Percentiles rank a stretch among this genome's conserved stretches.
These are phyloP conservation scores for Macrophomina phaseolina DNA, from an alignment of 2,329 filamentous ascomycete species.

Conservation along the genomic window DNA sequence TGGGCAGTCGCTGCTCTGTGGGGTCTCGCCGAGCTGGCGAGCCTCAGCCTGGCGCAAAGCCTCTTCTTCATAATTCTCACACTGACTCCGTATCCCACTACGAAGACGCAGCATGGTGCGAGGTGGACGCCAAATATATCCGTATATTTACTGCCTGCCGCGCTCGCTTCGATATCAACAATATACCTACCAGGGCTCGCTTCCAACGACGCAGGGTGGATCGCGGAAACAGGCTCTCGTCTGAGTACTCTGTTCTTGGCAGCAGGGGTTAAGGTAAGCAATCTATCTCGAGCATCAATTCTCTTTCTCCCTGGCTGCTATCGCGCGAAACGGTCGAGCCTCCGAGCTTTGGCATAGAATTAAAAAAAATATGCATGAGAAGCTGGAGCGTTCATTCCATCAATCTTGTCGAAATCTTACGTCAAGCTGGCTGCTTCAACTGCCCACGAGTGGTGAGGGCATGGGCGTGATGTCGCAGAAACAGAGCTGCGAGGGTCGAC, in stretches of 20 bases:
- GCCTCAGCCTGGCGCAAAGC: constrained; percentile 66
- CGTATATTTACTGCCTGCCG: constrained; percentile 49
- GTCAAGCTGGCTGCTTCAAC: no score
- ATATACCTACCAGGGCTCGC: constrained; percentile 44
- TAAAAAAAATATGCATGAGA: no score
- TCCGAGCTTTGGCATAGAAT: no score
- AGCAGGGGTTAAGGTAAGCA: constrained; percentile 40
- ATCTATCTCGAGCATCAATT: background rate
- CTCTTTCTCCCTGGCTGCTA: background rate
- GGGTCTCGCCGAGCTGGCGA: constrained; percentile 63
- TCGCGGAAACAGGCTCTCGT: constrained; percentile 33
- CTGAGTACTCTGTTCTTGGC: constrained; percentile 42
- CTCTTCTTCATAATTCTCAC: constrained; percentile 67
- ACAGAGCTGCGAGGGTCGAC: no score
- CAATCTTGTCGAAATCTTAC: no score
- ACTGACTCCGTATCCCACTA: constrained; percentile 58
- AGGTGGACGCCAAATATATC: constrained; percentile 42
- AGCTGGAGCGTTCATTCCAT: no score
- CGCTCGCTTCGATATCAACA: constrained; percentile 53
- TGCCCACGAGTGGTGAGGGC: no score
- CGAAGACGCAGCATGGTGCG: constrained; percentile 35
- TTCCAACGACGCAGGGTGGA: constrained; percentile 32
- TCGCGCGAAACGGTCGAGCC: no score
- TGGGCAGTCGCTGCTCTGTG: constrained; percentile 60
- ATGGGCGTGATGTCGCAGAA: no score